Conservation (phyloP, 192 early-diverging fungal genomes). For the Piromyces finnis region DNA sequence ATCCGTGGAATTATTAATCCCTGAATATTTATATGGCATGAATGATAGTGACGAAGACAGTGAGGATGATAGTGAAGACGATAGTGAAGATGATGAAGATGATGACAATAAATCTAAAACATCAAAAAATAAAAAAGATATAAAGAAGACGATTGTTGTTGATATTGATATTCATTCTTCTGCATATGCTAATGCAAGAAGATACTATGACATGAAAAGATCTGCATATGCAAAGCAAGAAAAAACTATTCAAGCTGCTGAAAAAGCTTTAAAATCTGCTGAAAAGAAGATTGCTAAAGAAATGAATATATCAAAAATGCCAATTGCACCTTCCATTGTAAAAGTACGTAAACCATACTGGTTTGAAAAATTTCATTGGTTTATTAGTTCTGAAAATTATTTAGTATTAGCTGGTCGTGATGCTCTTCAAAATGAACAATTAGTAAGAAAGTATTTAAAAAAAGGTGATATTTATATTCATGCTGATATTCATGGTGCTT, state of each 20-base stretch:
- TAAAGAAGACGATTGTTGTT: conserved; percentile 15
- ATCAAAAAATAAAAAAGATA: conserved; percentile 12
- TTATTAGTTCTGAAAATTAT: conserved; percentile 79
- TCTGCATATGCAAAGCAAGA: conserved; percentile 70
- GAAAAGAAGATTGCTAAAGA: conserved; percentile 77
- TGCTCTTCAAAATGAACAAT: conserved; percentile 78
- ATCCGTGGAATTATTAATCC: conserved; percentile 34
- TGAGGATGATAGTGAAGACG: conserved; percentile 5
- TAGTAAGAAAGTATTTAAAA: conserved; percentile 55
- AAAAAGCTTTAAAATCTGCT: conserved; percentile 74
- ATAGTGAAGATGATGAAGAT: conserved; percentile 32
- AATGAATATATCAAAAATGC: conserved; percentile 57
- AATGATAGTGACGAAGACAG: not conserved
- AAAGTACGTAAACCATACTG: conserved; percentile 67
- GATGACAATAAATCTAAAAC: conserved; percentile 15
- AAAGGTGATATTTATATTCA: conserved; percentile 77
- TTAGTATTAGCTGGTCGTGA: conserved; percentile 85
- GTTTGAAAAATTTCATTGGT: conserved; percentile 99
- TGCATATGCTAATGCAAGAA: conserved; percentile 75
- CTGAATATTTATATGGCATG: conserved; percentile 3
- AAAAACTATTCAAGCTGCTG: conserved; percentile 69
- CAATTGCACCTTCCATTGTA: not conserved
- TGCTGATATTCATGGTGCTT: conserved; percentile 83
- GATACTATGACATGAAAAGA: conserved; percentile 74
- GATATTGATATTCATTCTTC: conserved; percentile 79